Evolutionary conservation across 768 basidiomycete genomes (phyloP), one percentile per base, ranked within the genome.

Genomic region (Plicaturopsis crispa): DNA sequence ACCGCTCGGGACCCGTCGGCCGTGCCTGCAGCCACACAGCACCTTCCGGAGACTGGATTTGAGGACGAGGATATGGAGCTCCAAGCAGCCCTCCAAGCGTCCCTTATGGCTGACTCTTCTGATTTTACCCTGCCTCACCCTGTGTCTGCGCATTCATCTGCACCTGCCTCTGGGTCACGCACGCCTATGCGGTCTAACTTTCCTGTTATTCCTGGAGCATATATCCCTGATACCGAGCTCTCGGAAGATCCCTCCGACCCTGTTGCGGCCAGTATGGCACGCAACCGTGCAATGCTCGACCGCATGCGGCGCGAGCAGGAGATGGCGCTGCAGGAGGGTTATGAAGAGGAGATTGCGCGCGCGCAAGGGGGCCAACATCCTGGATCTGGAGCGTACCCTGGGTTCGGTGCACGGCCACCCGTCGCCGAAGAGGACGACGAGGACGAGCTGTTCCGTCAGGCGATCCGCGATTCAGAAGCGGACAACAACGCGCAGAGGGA

Each of bases 41-140:
- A 30, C 19, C 37, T 37, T 7, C 33, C 31, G 36, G 43, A 59
- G 2, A 62, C 62, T 30, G 73, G 65, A 3, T 61, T 84, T 32
- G 89, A 85, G 42, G 84, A 89, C 46, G 90, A 91, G 52, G 91
- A 96, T 55, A 72, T 79, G 49, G 86, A 89, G 41, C 72, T 94
- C 2, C 92, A 96, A 54, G 84, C 79, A 4, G 91, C 86, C 0
- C 63, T 93, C 35, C 87, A 88, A 49, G 90, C 88, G 2, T 91
- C 88, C 4, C 60, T 93, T 31, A 63, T 65, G 52, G 56, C 56
- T 23, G 28, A 47, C 17, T 42, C 46, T 37, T 42, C 48, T 43
- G 30, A 26, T 26, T 21, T 38, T 43, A 35, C 28, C 33, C 33
- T 53, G 52, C 42, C 33, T 18, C 17, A 18, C n/a, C 40, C 35